Evolutionary conservation across 768 basidiomycete genomes (phyloP), one percentile per base, ranked within the genome.

Genomic region (Mycena vitilis): DNA sequence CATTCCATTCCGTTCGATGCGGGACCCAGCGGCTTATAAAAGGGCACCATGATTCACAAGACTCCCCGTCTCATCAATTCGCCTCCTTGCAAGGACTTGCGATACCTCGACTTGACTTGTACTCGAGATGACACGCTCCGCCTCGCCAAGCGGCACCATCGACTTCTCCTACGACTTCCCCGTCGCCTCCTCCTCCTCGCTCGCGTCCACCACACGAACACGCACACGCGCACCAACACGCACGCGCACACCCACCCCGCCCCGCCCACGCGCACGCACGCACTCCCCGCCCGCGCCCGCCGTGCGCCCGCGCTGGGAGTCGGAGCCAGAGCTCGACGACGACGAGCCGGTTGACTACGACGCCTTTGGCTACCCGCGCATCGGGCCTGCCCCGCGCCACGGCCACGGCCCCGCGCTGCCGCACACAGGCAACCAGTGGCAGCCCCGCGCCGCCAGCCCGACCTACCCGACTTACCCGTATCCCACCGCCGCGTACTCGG

Each of bases 121-220:
- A 30, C 30, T 30, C 30, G 30, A 30, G 30, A 70, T 62, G 65
- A 63, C 65, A 10, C 70, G 65, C 58, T 60, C 55, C 16, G 49
- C 61, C 10, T 64, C 70, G 6, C 58, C 69, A 34, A 65, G 48
- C 63, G 68, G 68, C 64, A 9, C 49, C 11, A 45, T 71, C 58
- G 61, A 67, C 54, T 60, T 71, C 66, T 55, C 63, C 66, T 71
- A 71, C 70, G 70, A 71, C 66, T 71, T 71, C 40, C 70, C 70
- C 38, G 62, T 64, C 25, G 70, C 68, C 0, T 18, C 23, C 13
- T 23, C 54, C 13, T 30, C 25, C 53, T 47, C 13, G 63, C 30
- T n/a, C 44, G 40, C 51, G 49, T 18, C 2, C 51, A 30, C 51
- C 12, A 40, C 40, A 3, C 40, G 11, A 9, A 40, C 40, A 11